Evolutionary conservation across 2,329 filamentous ascomycete species (phyloP).

Genomic region (Trichoderma endophyticum): DNA sequence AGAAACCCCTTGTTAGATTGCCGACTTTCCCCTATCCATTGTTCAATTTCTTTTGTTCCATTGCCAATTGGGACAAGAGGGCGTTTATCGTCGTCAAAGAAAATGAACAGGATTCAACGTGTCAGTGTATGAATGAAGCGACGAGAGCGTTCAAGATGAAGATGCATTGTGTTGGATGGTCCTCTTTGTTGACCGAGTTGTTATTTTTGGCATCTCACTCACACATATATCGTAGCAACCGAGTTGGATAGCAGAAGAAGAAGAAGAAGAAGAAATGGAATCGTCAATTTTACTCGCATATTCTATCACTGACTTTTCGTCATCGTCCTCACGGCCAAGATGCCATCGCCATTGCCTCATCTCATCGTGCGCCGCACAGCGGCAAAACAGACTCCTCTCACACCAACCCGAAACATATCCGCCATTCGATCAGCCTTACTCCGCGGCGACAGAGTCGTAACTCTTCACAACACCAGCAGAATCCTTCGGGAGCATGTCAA

Average conservation of each 20-base stretch:
- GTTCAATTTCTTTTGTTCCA: background rate
- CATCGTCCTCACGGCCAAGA: background rate
- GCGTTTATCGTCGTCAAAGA: background rate
- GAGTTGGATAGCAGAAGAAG: background rate
- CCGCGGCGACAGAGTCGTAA: slow-evolving; percentile 18
- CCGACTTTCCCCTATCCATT: background rate
- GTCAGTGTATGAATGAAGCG: background rate
- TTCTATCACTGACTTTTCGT: background rate
- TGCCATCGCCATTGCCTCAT: background rate
- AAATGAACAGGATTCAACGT: background rate
- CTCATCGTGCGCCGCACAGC: background rate
- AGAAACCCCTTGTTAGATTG: background rate
- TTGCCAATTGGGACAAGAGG: background rate
- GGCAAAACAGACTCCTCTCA: background rate
- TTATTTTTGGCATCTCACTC: background rate
- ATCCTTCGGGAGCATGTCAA: background rate
- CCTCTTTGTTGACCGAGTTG: background rate
- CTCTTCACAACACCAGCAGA: slow-evolving; percentile 13
- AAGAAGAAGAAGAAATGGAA: background rate
- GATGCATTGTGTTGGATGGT: background rate
- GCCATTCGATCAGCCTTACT: slow-evolving; percentile 15
- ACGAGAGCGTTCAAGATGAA: background rate
- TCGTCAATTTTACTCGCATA: background rate
- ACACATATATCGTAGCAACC: slow-evolving; percentile 5
- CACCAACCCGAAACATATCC: slow-evolving; percentile 2